Base-by-base conservation (phyloP, 441 rosid genomes). In the Gossypium laxum region DNA sequence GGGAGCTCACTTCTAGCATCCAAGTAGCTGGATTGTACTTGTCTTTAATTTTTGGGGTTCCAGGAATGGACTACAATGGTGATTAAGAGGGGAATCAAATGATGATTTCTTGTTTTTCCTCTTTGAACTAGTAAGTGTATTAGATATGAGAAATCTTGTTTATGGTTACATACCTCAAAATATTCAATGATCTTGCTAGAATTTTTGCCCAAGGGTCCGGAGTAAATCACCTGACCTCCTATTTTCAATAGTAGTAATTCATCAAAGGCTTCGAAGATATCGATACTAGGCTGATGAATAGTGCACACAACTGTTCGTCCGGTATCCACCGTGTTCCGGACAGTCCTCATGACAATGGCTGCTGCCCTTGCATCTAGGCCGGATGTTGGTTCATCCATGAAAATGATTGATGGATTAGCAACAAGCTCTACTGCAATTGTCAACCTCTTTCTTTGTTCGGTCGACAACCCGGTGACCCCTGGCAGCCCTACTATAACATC, bases 331-430 rank as follows among this genome's bases (percentile, higher is more conserved):
- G 91, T 88, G 81, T 88, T 88, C 54, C 91, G 84, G 70, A 89
- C 90, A 0, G 91, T 85, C 69, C 93, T 87, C 90, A 87, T 89
- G 26, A 89, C 91, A 60, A 89, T 89, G 2, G 93, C 90, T 21
- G 90, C 91, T 22, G 91, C 91, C 34, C 93, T 83, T 0, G 93
- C 93, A 50, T 89, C 91, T 58, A 89, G 94, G 0, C 94, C 94
- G 7, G 94, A 87, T 11, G 91, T 89, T 0, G 94, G 94, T 73
- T 87, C 94, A 18, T 89, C 94, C 94, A 89, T 89, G 79, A 89
- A 89, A 63, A 89, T 89, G 67, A 89, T 89, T 1, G 94, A 89
- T 3, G 94, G 91, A 71, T 89, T 87, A 1, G 89, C 85, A 4
- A 89, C 94, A 52, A 89, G 80, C 74, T 89, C 94, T 11, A 89